phyloP scores from a whole-genome alignment of 148 eudicot species.

The Euryodendron excelsum region DNA sequence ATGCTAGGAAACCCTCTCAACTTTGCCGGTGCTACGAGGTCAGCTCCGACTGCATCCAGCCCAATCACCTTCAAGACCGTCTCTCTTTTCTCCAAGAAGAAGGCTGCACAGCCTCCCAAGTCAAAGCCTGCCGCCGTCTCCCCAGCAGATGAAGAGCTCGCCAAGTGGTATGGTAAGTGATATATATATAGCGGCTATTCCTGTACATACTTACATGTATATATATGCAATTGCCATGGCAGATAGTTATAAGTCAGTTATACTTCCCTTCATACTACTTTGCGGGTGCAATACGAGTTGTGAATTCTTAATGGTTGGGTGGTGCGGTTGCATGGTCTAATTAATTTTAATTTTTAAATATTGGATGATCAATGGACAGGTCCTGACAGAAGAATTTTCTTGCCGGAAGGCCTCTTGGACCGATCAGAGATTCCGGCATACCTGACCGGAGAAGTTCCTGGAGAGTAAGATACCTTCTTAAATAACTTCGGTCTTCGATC shows the following conservation, averaged over 20 bases:
- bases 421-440: conserved; percentile 88
- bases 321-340: too few relatives aligned
- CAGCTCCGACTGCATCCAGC: conserved; percentile 35
- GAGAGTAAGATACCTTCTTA: conserved; percentile 62
- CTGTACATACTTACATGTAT: background rate
- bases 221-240: too few relatives aligned
- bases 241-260: too few relatives aligned
- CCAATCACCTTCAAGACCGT: conserved; percentile 48
- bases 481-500: too few relatives aligned
- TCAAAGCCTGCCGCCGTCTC: conserved; percentile 45
- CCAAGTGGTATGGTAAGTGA: conserved; percentile 87
- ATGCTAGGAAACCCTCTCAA: conserved; percentile 60
- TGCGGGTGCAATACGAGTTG: too few relatives aligned
- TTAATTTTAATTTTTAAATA: too few relatives aligned
- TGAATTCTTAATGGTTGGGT: too few relatives aligned
- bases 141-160: conserved; percentile 65
- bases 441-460: conserved; percentile 94
- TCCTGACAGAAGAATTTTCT: conserved; percentile 94
- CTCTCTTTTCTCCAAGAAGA: conserved; percentile 69
- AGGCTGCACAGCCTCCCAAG: conserved; percentile 51
- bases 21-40: conserved; percentile 37
- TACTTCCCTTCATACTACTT: too few relatives aligned
- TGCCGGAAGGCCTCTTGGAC: conserved; percentile 94
- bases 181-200: background rate
- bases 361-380: conserved; percentile 34